Conservation (phyloP, 495 filamentous ascomycete species). For the Eremomyces bilateralis region DNA sequence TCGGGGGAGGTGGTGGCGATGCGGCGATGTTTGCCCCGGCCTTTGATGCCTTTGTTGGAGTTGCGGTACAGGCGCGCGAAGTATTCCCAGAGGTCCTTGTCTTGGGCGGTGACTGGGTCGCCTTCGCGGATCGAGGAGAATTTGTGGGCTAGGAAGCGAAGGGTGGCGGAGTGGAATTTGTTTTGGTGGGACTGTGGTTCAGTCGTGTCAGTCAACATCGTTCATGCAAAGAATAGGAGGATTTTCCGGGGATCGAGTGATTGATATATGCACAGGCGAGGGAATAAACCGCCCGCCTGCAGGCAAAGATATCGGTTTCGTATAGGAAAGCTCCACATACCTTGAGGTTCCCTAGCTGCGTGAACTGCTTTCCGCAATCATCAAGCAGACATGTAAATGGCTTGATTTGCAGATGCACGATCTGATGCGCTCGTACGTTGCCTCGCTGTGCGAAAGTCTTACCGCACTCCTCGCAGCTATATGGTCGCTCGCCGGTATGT, state of each 20-base stretch:
- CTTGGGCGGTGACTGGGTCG: constrained; percentile 38
- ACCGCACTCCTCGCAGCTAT: constrained; percentile 59
- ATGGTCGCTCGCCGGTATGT: constrained; percentile 77
- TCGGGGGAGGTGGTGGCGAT: constrained; percentile 6
- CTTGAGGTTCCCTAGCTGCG: constrained; percentile 77
- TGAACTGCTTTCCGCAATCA: constrained; percentile 66
- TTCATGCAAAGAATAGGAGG: too few relatives aligned
- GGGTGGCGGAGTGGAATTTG: constrained; percentile 58
- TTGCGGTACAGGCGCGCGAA: constrained; percentile 82
- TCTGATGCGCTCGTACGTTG: constrained; percentile 71
- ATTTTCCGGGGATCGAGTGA: too few relatives aligned
- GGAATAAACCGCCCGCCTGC: too few relatives aligned
- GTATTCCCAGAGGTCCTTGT: constrained; percentile 69
- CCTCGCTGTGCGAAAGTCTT: constrained; percentile 69
- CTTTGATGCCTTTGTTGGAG: constrained; percentile 84
- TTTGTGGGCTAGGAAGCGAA: constrained; percentile 48
- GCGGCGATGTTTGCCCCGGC: constrained; percentile 60
- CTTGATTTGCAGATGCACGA: constrained; percentile 55
- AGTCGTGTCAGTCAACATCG: too few relatives aligned
- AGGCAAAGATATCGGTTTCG: too few relatives aligned
- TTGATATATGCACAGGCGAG: too few relatives aligned
- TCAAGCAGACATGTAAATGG: constrained; percentile 66
- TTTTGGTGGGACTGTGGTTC: constrained; percentile 94
- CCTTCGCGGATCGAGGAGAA: constrained; percentile 44
- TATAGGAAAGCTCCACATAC: too few relatives aligned